phyloP scores from a whole-genome alignment of 805 yeast genomes.

The Candida sithepensis region DNA sequence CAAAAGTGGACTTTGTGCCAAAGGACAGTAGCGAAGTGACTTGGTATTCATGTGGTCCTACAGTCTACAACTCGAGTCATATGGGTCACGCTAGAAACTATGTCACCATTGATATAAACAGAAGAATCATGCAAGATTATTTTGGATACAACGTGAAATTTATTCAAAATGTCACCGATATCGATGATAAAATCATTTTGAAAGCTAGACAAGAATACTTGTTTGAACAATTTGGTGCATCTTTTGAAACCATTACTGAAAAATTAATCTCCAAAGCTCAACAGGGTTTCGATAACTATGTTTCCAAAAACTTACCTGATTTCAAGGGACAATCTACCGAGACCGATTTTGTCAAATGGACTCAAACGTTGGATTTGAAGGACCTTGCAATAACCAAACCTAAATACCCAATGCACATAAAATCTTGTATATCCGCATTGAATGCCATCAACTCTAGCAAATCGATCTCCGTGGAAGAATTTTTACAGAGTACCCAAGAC shows the following conservation, averaged over 20 bases:
- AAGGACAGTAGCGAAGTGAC: conserved; percentile 58
- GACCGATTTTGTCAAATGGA: conserved; percentile 50
- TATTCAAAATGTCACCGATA: conserved; percentile 97
- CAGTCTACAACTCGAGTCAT: conserved; percentile 92
- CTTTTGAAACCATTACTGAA: conserved; percentile 28
- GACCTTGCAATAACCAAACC: conserved; percentile 58
- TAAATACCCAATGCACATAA: conserved; percentile 82
- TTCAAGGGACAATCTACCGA: conserved; percentile 21
- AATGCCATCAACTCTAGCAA: conserved; percentile 35
- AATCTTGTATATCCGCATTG: conserved; percentile 55
- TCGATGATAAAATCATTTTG: conserved; percentile 93
- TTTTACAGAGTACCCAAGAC: conserved; percentile 59
- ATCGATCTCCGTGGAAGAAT: conserved; percentile 30
- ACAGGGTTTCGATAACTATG: conserved; percentile 45
- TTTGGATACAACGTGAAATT: conserved; percentile 86
- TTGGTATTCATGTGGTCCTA: conserved; percentile 99
- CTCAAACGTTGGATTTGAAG: conserved; percentile 42
- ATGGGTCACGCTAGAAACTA: conserved; percentile 99
- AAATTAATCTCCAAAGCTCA: conserved; percentile 38
- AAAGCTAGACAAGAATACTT: conserved; percentile 89
- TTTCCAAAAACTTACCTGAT: conserved; percentile 52
- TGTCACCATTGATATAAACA: conserved; percentile 88
- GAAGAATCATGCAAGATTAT: conserved; percentile 84
- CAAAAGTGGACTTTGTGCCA: conserved; percentile 79
- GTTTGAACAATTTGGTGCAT: conserved; percentile 54